Percentiles rank a stretch among this genome's conserved stretches.
Evolutionary conservation across 208 protist species (phyloP).

Genomic region (Trichomonas gallinae): DNA sequence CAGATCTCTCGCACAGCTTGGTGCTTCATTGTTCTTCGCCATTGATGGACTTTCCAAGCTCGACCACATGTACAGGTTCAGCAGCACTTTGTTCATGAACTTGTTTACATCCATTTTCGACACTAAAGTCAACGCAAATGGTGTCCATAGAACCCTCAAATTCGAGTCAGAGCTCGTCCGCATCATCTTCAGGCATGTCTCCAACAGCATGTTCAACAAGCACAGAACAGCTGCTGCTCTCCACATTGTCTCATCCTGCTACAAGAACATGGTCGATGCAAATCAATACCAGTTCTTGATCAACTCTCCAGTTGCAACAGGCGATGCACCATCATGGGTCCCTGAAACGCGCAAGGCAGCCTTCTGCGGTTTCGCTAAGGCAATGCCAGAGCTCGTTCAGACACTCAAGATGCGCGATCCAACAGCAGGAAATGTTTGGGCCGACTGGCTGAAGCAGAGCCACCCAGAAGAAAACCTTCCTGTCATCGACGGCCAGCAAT

Average conservation of each 20-base stretch:
- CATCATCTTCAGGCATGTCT: neutral
- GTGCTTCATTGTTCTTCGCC: slow-evolving; percentile 71
- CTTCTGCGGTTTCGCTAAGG: neutral
- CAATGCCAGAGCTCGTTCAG: neutral
- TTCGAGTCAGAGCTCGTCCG: neutral
- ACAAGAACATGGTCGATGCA: neutral
- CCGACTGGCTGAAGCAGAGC: neutral
- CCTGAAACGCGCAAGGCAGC: neutral
- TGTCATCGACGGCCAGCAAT: neutral
- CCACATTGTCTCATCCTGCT: neutral
- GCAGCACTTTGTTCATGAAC: slow-evolving; percentile 66
- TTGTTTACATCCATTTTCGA: slow-evolving; percentile 40
- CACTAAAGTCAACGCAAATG: neutral
- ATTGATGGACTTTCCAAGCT: slow-evolving; percentile 63
- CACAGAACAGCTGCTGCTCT: neutral
- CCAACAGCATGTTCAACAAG: neutral
- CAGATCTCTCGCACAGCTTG: slow-evolving; percentile 65
- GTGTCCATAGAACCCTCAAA: neutral
- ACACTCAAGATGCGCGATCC: neutral
- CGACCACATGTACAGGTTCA: slow-evolving; percentile 92
- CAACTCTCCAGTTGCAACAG: neutral
- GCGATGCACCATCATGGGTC: neutral
- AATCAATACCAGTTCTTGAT: neutral
- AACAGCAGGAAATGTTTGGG: neutral
- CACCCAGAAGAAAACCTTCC: neutral